Percentiles rank a stretch among this genome's conserved stretches.
Conservation (phyloP, 2,329 filamentous ascomycete genomes). For the Penicillium corylophilum region DNA sequence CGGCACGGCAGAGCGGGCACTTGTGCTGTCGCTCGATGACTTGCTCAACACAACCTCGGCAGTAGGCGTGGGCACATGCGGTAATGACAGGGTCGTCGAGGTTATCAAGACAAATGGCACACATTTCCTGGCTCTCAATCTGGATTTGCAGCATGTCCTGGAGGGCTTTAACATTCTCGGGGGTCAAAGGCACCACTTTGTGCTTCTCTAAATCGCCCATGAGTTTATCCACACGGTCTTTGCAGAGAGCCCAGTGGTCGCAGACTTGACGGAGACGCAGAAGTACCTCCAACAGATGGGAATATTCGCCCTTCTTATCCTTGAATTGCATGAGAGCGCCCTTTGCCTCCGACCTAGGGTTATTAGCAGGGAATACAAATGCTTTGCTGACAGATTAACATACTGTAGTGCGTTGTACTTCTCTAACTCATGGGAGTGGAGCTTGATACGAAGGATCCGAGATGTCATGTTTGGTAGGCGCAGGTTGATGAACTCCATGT, state of each 20-base stretch:
- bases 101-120: slow-evolving; percentile 74
- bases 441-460: slow-evolving; percentile 72
- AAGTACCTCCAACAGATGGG: slow-evolving; percentile 75
- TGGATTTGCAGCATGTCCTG: slow-evolving; percentile 73
- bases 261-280: slow-evolving; percentile 82
- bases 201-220: slow-evolving; percentile 67
- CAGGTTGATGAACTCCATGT: slow-evolving; percentile 84
- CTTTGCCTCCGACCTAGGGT: slow-evolving; percentile 65
- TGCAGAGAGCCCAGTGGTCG: slow-evolving; percentile 84
- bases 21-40: slow-evolving; percentile 74
- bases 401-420: slow-evolving; percentile 74
- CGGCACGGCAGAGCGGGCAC: slow-evolving; percentile 79
- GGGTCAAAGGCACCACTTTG: slow-evolving; percentile 66
- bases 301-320: slow-evolving; percentile 57
- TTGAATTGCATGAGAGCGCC: slow-evolving; percentile 66
- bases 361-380: slow-evolving; percentile 26
- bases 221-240: slow-evolving; percentile 70
- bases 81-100: slow-evolving; percentile 77
- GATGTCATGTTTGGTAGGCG: slow-evolving; percentile 75
- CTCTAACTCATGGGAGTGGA: slow-evolving; percentile 69
- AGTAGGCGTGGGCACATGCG: slow-evolving; percentile 79
- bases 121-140: slow-evolving; percentile 79
- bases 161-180: slow-evolving; percentile 69
- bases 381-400: slow-evolving; percentile 28
- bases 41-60: slow-evolving; percentile 68